Evolutionary conservation across 148 eudicot species (phyloP), one percentile per base, ranked within the genome.

Genomic region (Limonium bicolor): DNA sequence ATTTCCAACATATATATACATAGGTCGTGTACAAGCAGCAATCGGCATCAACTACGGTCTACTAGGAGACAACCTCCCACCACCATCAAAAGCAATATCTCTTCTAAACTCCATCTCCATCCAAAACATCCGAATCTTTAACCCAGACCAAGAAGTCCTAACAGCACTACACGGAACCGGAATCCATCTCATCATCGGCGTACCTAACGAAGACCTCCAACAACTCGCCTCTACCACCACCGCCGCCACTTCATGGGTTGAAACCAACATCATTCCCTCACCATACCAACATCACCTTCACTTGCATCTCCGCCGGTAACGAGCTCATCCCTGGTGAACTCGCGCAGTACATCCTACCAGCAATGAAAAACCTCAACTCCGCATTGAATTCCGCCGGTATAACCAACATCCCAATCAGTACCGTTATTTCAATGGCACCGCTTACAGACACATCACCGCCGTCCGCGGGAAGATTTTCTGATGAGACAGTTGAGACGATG

Each of bases 41-140:
- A 40, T 60, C 7, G 83, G 88, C 18, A 62, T 67, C 1, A 57
- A 66, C 44, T 76, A 72, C 20, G 90, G 90, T 20, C 56, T 66
- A 21, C 51, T 23, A 3, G 90, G 74, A 2, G 28, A 69, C 32
- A 70, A 76, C 45, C 55, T 80, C 6, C 90, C 77, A 7, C 10
- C 70, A 1, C 59, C 78, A 6, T 8, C 24, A 0, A 61, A 62
- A 4, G 72, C 73, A 6, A 41, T 76, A 4, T 31, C 37, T 9
- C 75, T 76, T 7, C 64, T 50, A 42, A 44, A 73, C n/a, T 29
- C 7, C 20, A 1, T 30, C 35, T 29, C 51, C 6, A 43, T 80
- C 38, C 1, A 16, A 13, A 61, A 57, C 17, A 51, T 76, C 49
- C 63, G 83, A 22, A 52, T 80, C 30, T 80, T 53, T 47, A 62